Base-by-base conservation (phyloP, 345 rosid genomes). In the Eucalyptus cladocalyx region DNA sequence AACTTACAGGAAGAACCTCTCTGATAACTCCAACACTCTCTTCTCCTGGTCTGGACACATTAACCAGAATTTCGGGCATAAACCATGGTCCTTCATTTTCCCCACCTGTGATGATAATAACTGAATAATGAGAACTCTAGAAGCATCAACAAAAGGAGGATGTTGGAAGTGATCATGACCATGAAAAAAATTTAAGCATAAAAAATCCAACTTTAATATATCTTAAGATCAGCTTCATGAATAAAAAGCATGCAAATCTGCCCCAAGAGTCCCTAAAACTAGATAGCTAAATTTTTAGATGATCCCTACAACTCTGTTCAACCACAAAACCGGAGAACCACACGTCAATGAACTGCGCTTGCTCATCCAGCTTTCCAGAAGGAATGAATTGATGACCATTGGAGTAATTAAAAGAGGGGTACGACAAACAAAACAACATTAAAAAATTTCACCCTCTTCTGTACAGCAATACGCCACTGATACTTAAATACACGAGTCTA, bases 51-150 rank as follows among this genome's bases (percentile, higher is more conserved):
- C 93, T 96, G 89, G 92, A 97, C 88, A 97, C 91, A 8, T 90
- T 95, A 88, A 97, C 99, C 93, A 97, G 90, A 87, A 98, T 96
- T 91, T 98, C 99, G 26, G 99, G 96, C 94, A 97, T 93, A 92
- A 94, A 94, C 97, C 98, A 95, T 28, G 97, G 94, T 56, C 97
- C 97, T 88, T 98, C 98, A 69, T 90, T 93, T 88, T 97, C 98
- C 19, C 95, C 95, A 89, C 98, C 99, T 97, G 95, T 90, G 91
- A 58, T 32, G 8, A 45, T 16, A 37, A 72, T 23, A 76, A 11
- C 47, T 37, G 15, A 11, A 37, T 19, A 76, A 76, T 37, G 45
- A 76, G 47, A 76, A 76, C 83, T 76, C 47, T 11, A 40, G 83
- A 76, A 76, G 83, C 83, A 76, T 42, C 45, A 37, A 76, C 28